Conservation (phyloP, 805 yeast species). For the Yamadazyma philogaea region DNA sequence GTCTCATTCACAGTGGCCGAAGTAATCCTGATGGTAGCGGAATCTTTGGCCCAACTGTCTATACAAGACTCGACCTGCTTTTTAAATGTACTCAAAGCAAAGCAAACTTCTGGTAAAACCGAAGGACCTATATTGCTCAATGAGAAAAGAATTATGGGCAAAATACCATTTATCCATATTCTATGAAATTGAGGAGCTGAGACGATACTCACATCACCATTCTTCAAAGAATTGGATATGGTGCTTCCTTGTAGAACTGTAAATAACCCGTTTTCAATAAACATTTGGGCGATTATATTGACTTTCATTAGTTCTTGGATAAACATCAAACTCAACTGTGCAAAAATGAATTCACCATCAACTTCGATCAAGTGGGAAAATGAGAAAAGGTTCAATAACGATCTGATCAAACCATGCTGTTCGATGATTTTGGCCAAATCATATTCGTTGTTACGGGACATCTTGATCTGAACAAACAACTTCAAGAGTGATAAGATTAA, state of each 20-base stretch:
- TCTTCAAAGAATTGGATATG: constrained; percentile 61
- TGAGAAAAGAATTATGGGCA: constrained; percentile 62
- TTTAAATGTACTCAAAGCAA: constrained; percentile 59
- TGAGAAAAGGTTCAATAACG: constrained; percentile 63
- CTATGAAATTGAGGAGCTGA: constrained; percentile 58
- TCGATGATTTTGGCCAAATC: constrained; percentile 52
- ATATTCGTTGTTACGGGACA: constrained; percentile 45
- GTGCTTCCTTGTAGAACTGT: constrained; percentile 73
- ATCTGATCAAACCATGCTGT: constrained; percentile 58
- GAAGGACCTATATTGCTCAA: constrained; percentile 62
- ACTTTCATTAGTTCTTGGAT: constrained; percentile 65
- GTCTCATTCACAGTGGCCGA: constrained; percentile 40
- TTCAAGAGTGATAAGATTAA: constrained; percentile 64
- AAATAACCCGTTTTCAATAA: constrained; percentile 59
- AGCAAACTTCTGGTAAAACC: constrained; percentile 60
- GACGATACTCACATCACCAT: constrained; percentile 57
- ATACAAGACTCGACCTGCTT: constrained; percentile 64
- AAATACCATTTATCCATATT: constrained; percentile 83
- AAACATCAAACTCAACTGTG: constrained; percentile 66
- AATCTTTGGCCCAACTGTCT: constrained; percentile 64
- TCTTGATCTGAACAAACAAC: constrained; percentile 48
- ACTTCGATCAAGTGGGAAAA: constrained; percentile 60
- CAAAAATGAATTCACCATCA: constrained; percentile 64
- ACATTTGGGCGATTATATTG: constrained; percentile 61
- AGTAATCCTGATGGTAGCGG: constrained; percentile 38